These are phyloP conservation scores for Yamadazyma akitaensis DNA, from an alignment of 805 yeast species.

Conservation along the genomic window DNA sequence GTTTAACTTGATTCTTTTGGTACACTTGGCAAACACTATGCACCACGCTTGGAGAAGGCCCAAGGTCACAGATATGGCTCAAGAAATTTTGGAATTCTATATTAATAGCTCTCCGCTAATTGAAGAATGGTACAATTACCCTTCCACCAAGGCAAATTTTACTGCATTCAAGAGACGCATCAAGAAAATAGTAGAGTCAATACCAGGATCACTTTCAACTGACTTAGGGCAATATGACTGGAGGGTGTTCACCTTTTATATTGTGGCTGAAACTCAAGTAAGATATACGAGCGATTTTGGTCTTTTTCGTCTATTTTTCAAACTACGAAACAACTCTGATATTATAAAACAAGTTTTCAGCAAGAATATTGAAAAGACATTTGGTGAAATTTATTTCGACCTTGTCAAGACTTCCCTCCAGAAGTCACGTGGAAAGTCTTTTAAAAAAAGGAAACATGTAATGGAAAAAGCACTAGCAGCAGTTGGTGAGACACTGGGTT, in stretches of 20 bases:
- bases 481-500: background rate
- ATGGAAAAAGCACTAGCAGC: background rate
- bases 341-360: background rate
- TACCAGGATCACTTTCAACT: background rate
- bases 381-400: background rate
- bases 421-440: background rate
- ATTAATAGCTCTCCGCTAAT: background rate
- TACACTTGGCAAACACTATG: background rate
- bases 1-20: background rate
- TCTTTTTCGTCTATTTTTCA: background rate
- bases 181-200: background rate
- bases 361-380: background rate
- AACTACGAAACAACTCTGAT: background rate
- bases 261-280: background rate
- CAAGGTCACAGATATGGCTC: background rate
- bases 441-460: background rate
- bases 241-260: background rate
- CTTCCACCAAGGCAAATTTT: background rate
- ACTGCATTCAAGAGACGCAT: background rate
- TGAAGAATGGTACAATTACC: slow-evolving; percentile 3
- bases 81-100: background rate
- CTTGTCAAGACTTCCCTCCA: background rate
- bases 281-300: background rate
- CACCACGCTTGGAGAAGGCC: background rate
- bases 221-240: background rate